Percentiles rank a stretch among this genome's conserved stretches.
phyloP scores from a whole-genome alignment of 2,329 filamentous ascomycete genomes.

The Rachicladosporium sp. region DNA sequence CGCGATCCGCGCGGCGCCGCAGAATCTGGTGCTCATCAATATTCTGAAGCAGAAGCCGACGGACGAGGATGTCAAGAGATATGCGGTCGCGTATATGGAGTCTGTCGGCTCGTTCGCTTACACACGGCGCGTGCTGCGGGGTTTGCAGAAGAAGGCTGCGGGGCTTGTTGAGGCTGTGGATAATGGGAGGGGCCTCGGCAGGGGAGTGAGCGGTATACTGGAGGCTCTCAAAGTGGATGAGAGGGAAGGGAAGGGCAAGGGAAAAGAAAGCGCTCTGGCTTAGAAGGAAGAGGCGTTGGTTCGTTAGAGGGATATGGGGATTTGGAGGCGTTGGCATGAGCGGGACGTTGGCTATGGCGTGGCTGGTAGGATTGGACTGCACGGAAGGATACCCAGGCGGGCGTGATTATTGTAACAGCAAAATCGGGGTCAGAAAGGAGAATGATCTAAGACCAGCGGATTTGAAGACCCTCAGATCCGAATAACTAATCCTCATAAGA shows the following conservation, averaged over 20 bases:
- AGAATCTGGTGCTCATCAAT: constrained; percentile 71
- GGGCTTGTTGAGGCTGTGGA: constrained; percentile 32
- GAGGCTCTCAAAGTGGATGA: constrained; percentile 26
- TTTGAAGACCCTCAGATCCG: no score
- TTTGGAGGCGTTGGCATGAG: no score
- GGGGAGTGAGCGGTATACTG: constrained; percentile 29
- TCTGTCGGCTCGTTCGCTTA: constrained; percentile 81
- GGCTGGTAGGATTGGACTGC: not conserved
- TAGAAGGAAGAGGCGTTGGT: constrained; percentile 3
- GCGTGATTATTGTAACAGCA: no score
- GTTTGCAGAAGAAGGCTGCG: constrained; percentile 31
- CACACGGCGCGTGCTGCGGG: constrained; percentile 48
- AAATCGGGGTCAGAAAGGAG: no score
- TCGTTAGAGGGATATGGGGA: not conserved
- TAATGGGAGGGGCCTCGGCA: constrained; percentile 23
- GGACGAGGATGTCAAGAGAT: constrained; percentile 79
- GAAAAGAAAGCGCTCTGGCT: no score
- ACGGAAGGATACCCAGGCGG: no score
- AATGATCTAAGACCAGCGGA: no score
- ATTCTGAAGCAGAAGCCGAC: constrained; percentile 83
- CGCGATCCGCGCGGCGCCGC: constrained; percentile 65
- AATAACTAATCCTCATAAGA: no score
- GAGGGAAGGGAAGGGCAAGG: constrained; percentile 2
- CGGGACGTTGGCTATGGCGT: not conserved
- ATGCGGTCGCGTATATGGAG: constrained; percentile 86